Percentiles rank a stretch among this genome's conserved stretches.
These are phyloP conservation scores for Raphanus sativus DNA, from an alignment of 345 rosid genomes.

Conservation along the genomic window DNA sequence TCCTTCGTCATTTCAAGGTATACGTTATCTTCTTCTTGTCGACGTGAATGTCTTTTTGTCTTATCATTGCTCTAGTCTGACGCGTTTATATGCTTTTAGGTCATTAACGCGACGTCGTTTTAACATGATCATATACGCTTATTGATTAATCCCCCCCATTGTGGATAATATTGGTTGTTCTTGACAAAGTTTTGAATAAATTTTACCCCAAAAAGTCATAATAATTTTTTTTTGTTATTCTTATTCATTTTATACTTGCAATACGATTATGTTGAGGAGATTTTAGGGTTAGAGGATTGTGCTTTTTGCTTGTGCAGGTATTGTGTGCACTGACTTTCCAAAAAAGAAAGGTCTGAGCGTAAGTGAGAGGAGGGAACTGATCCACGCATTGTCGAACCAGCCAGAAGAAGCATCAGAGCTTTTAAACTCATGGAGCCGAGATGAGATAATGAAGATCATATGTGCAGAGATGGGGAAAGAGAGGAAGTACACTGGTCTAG, in stretches of 20 bases:
- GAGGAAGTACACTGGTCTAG: conserved; percentile 93
- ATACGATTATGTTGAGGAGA: background rate
- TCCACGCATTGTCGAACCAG: conserved; percentile 69
- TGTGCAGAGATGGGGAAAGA: conserved; percentile 99
- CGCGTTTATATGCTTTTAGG: conserved; percentile 20
- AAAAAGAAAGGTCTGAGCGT: conserved; percentile 43
- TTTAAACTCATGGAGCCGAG: conserved; percentile 91
- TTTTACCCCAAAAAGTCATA: background rate
- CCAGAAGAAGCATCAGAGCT: conserved; percentile 64
- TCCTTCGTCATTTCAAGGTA: conserved; percentile 43
- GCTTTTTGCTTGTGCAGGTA: conserved; percentile 1
- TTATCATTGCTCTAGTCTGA: conserved; percentile 2
- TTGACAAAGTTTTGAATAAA: background rate
- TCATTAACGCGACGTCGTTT: conserved; percentile 24
- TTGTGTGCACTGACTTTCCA: conserved; percentile 7
- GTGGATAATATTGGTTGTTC: background rate
- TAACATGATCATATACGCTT: background rate
- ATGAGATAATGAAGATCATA: conserved; percentile 87
- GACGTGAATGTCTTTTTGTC: conserved; percentile 18
- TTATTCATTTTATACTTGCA: background rate
- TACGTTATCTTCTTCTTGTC: conserved; percentile 15
- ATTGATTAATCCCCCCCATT: conserved; percentile 7
- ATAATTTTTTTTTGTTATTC: background rate
- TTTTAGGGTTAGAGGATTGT: conserved; percentile 17
- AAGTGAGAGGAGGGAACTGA: conserved; percentile 84